Base-by-base conservation (phyloP, 2,329 filamentous ascomycete species). In the Fusarium domesticum region DNA sequence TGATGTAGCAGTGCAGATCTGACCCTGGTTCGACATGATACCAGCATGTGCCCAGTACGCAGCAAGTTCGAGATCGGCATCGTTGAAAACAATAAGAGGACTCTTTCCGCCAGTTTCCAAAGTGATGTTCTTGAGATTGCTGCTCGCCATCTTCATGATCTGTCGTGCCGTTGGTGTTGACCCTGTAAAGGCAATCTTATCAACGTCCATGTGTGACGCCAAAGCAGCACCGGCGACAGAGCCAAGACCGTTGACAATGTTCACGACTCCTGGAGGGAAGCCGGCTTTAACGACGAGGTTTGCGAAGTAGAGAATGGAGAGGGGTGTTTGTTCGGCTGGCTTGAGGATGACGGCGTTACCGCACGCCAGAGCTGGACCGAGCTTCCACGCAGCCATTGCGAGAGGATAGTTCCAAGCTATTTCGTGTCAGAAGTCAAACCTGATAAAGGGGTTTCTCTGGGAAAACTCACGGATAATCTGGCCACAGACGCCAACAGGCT, bases 141-240 rank as follows among this genome's bases (percentile, higher is more conserved):
- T 67, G n/a, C 80, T 75, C 0, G 87, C 85, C 66, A 80, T 75
- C 62, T 87, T 87, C 85, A 90, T 89, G 51, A 91, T 87, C 39
- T 84, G 75, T 43, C 80, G 79, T 6, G 83, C 87, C 1, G 86
- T 90, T 2, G 72, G 70, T 0, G 87, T 91, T 4, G 81, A 86
- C 31, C 87, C 87, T 0, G 87, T 91, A 53, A 91, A 92, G 0
- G 87, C 85, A 48, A 92, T 75, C 71, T 91, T 91, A 60, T 88
- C 83, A 14, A 92, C 75, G 33, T 77, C 77, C 18, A 80, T 68
- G 61, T 92, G 87, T 32, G 75, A 73, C 2, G 81, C 83, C 7
- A 91, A 73, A 0, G 85, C 82, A 5, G 81, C 74, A 11, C 87
- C 87, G 0, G 85, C 83, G 28, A 82, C 81, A 18, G 74, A 74